Conservation (phyloP, 2,329 filamentous ascomycete species). For the Stenocarpella maydis region DNA sequence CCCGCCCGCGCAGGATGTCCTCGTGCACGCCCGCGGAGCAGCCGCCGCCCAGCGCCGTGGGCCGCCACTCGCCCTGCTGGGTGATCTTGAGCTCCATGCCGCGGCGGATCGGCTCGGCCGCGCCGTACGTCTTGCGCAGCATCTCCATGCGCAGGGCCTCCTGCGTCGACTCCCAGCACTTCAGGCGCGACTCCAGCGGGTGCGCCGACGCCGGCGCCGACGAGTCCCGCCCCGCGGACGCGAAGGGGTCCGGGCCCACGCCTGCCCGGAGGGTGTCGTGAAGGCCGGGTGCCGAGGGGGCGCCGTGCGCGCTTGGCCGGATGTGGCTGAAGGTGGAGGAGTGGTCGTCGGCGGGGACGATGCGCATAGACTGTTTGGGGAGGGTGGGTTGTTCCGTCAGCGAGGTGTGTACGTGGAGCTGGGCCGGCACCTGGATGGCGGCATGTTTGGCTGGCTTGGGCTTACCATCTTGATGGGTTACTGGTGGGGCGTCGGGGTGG, state of each 20-base stretch:
- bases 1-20: slow-evolving; percentile 85
- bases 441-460: slow-evolving; percentile 26
- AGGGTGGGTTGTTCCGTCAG: slow-evolving; percentile 36
- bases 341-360: slow-evolving; percentile 77
- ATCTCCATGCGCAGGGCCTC: slow-evolving; percentile 87
- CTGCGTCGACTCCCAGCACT: slow-evolving; percentile 90
- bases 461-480: slow-evolving; percentile 59
- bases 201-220: slow-evolving; percentile 72
- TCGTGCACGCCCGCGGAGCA: slow-evolving; percentile 76
- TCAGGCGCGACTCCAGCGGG: slow-evolving; percentile 90
- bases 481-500: background rate
- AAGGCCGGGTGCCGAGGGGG: slow-evolving; percentile 90
- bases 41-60: slow-evolving; percentile 71
- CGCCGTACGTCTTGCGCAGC: slow-evolving; percentile 86
- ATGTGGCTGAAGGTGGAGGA: slow-evolving; percentile 71
- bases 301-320: slow-evolving; percentile 65
- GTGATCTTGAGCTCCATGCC: slow-evolving; percentile 96
- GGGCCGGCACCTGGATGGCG: slow-evolving; percentile 1
- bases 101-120: slow-evolving; percentile 89
- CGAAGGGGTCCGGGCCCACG: slow-evolving; percentile 69
- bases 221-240: slow-evolving; percentile 50
- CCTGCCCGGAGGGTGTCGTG: slow-evolving; percentile 93
- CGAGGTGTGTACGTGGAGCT: slow-evolving; percentile 24
- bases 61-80: slow-evolving; percentile 80
- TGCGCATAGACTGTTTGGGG: slow-evolving; percentile 78